Evolutionary conservation across 2,329 filamentous ascomycete species (phyloP), one percentile per base, ranked within the genome.

Genomic region (Cryphonectria nitschkei): DNA sequence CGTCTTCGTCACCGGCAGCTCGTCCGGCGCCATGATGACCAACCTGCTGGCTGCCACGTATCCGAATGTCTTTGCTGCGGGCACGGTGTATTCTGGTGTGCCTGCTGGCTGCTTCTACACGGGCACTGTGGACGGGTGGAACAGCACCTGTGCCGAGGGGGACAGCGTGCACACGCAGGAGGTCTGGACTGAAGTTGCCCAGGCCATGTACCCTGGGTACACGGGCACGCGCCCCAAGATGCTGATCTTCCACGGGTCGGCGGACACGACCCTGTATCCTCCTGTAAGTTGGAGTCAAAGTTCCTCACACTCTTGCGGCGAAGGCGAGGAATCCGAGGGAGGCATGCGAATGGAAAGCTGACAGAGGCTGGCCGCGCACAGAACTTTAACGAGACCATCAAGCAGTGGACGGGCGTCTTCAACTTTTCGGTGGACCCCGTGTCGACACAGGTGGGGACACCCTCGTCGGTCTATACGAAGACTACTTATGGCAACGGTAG

Each of bases 21-120:
- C 80, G 65, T 86, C 84, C 0, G 85, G 84, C 43, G 85, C 82
- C 43, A 87, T 87, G 85, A 87, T 88, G 85, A 87, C 84, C 71
- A 82, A 83, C 73, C 81, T 88, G 54, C 80, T 89, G 73, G 82
- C 84, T 2, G 86, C 84, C 4, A 83, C 85, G 1, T 89, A 89
- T 75, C 87, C 87, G 0, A 84, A 87, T 22, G 75, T 88, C 34
- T 88, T 88, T 78, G 81, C 80, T 19, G 87, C 85, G 14, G 86
- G 82, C 1, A 82, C 82, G 7, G 82, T 81, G 29, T 89, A 87
- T 74, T 79, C 84, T 1, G 87, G 87, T 41, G 86, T 87, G 0
- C 83, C 87, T 0, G 85, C 84, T 37, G 86, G 86, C n/a, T 88
- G 87, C 78, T 88, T 88, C 76, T 78, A 76, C 66, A 82, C 82